Evolutionary conservation across 192 early-diverging fungal genomes (phyloP).

Genomic region (Irineochytrium annulatum): DNA sequence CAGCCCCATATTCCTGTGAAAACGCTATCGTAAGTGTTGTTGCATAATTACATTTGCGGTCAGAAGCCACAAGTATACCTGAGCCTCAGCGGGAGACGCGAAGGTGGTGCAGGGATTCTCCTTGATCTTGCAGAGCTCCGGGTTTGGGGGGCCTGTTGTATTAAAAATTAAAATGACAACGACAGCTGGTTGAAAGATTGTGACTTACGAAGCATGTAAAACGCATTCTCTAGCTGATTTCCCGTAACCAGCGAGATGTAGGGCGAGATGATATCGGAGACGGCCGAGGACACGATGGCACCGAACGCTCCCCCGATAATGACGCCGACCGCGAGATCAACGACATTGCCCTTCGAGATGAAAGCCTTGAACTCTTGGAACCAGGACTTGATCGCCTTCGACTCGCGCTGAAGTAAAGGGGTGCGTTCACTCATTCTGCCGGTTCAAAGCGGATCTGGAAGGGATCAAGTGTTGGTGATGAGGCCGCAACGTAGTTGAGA

Average conservation of each 20-base stretch:
- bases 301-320: slow-evolving; percentile 62
- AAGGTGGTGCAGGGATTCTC: not conserved
- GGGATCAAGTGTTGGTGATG: too few species aligned
- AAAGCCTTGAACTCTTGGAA: slow-evolving; percentile 6
- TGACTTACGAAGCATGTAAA: slow-evolving; percentile 28
- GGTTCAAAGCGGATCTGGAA: too few species aligned
- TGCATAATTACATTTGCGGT: not conserved
- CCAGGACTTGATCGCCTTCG: not conserved
- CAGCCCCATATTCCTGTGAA: slow-evolving; percentile 6
- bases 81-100: not conserved
- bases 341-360: slow-evolving; percentile 37
- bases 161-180: slow-evolving; percentile 9
- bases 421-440: not conserved
- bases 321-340: slow-evolving; percentile 65
- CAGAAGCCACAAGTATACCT: not conserved
- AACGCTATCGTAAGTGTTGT: not conserved
- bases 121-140: not conserved
- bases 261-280: slow-evolving; percentile 55
- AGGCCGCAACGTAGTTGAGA: too few species aligned
- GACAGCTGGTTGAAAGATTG: too few species aligned
- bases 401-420: not conserved
- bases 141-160: not conserved
- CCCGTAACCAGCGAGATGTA: slow-evolving; percentile 48
- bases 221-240: slow-evolving; percentile 40
- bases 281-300: slow-evolving; percentile 34